phyloP scores from a whole-genome alignment of 108 stramenopile genomes.

The Skeletonema costatum region DNA sequence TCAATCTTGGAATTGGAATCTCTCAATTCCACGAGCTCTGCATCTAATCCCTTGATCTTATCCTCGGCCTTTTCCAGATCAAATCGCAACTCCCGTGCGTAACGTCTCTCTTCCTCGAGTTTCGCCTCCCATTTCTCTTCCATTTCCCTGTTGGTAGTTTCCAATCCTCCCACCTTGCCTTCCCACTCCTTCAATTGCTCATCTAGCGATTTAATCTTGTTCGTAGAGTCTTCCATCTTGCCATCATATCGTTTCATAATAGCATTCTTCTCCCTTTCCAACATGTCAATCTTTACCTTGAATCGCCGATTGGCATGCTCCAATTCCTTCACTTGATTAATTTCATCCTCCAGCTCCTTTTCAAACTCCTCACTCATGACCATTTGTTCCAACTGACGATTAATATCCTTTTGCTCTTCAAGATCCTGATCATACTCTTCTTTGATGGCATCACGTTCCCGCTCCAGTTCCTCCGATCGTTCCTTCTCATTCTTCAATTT shows the following conservation, averaged over 20 bases:
- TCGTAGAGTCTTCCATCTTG: conserved; percentile 42
- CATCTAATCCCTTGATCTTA: conserved; percentile 24
- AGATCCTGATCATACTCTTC: conserved; percentile 50
- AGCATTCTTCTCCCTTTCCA: conserved; percentile 38
- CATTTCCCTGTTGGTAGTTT: conserved; percentile 18
- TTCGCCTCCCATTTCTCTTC: conserved; percentile 40
- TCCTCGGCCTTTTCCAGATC: conserved; percentile 21
- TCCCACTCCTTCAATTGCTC: conserved; percentile 37
- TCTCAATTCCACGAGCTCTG: conserved; percentile 27
- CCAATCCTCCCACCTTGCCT: conserved; percentile 17
- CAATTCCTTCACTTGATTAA: conserved; percentile 49
- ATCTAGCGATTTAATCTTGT: conserved; percentile 31
- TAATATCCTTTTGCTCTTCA: conserved; percentile 52
- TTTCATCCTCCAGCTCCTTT: conserved; percentile 50
- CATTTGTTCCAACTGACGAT: conserved; percentile 50
- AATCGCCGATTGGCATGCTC: conserved; percentile 49
- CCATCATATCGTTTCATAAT: conserved; percentile 35
- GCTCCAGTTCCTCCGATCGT: conserved; percentile 29
- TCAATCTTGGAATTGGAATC: conserved; percentile 31
- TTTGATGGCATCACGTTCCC: conserved; percentile 42
- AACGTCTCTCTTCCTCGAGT: conserved; percentile 29
- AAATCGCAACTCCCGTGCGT: conserved; percentile 24
- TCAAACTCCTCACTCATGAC: conserved; percentile 52
- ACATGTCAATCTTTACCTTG: conserved; percentile 52
- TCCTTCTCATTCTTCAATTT: conserved; percentile 38